A percentile compares a stretch with the other conserved stretches of the same genome.
phyloP scores from a whole-genome alignment of 2,329 filamentous ascomycete species.

The Coniochaeta ligniaria region DNA sequence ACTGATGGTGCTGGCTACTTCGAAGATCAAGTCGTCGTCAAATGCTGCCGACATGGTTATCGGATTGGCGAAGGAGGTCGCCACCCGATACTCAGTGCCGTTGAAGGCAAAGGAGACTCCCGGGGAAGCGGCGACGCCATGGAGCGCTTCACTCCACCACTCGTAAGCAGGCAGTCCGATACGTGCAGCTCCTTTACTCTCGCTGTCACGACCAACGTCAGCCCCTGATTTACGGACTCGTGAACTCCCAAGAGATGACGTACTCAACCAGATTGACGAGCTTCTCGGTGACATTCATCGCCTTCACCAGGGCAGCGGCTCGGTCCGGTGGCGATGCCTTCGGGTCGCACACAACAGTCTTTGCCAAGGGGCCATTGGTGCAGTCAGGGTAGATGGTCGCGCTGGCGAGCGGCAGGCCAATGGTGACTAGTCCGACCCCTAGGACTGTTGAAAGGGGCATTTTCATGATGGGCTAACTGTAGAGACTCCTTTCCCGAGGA shows the following conservation, averaged over 20 bases:
- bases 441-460: not conserved
- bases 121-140: conserved; percentile 44
- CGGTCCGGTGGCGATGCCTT: conserved; percentile 29
- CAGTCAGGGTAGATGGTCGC: conserved; percentile 15
- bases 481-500: too few species aligned
- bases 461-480: not conserved
- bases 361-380: conserved; percentile 17
- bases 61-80: conserved; percentile 59
- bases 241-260: not conserved
- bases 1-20: conserved; percentile 45
- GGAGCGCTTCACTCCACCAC: conserved; percentile 52
- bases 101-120: conserved; percentile 46
- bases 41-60: conserved; percentile 58
- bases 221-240: not conserved
- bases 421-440: not conserved
- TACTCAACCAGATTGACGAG: conserved; percentile 35
- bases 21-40: conserved; percentile 52
- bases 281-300: conserved; percentile 45
- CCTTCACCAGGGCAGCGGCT: conserved; percentile 38
- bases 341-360: conserved; percentile 37
- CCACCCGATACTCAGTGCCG: conserved; percentile 44
- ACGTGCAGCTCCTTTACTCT: conserved; percentile 37
- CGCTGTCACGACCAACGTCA: conserved; percentile 6
- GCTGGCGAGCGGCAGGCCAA: not conserved
- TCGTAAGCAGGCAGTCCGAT: conserved; percentile 49